Percentiles rank a stretch among this genome's conserved stretches.
phyloP scores from a whole-genome alignment of 768 basidiomycete species.

The Amanita polypyramis region DNA sequence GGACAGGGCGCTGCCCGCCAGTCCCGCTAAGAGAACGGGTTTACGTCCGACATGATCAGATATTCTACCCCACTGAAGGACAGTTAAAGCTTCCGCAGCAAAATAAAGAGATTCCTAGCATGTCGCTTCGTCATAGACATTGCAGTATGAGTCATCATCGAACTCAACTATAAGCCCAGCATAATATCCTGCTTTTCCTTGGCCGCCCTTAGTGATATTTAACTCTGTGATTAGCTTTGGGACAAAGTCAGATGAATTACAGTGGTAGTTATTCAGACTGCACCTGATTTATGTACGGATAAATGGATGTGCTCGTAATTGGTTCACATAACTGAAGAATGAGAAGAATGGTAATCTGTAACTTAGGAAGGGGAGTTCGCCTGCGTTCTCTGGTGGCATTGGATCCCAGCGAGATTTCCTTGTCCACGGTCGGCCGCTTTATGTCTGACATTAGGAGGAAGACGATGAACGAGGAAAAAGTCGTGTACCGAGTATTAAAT shows the following conservation, averaged over 20 bases:
- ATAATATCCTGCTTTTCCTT: conserved; percentile 58
- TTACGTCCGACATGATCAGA: conserved; percentile 52
- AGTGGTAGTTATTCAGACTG: not conserved
- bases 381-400: too few relatives aligned
- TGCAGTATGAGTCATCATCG: not conserved
- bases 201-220: conserved; percentile 54
- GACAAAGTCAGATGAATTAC: not conserved
- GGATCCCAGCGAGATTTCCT: conserved; percentile 2
- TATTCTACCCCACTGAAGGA: conserved; percentile 53
- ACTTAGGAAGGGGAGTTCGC: conserved; percentile 38
- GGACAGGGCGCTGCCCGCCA: conserved; percentile 40
- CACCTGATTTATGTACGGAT: conserved; percentile 6
- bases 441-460: not conserved
- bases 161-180: conserved; percentile 44
- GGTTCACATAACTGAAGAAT: conserved; percentile 31
- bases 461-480: too few relatives aligned
- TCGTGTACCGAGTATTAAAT: too few relatives aligned
- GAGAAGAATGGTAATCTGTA: conserved; percentile 36
- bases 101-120: conserved; percentile 65
- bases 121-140: too few relatives aligned
- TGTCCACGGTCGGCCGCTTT: not conserved
- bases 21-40: conserved; percentile 38
- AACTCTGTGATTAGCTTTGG: conserved; percentile 48
- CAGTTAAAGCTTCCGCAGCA: conserved; percentile 42
- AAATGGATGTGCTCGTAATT: conserved; percentile 2